Evolutionary conservation across 306 rosid species (phyloP).

Genomic region (Cyclanthera cordifolia): DNA sequence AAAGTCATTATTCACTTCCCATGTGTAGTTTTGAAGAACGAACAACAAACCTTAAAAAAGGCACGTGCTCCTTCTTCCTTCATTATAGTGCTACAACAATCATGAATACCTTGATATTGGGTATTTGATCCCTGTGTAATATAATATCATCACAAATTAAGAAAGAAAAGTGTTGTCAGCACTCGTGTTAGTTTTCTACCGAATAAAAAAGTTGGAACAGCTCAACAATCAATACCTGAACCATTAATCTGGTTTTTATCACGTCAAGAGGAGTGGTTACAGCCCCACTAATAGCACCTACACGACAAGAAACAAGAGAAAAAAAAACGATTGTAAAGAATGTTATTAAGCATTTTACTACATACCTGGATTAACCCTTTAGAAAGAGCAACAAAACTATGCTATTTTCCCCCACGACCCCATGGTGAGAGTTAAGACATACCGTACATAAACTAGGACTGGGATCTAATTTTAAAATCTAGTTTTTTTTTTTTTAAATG

Average conservation of each 20-base stretch:
- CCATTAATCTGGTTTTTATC: conserved; percentile 74
- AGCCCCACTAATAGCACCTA: conserved; percentile 86
- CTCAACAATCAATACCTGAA: conserved; percentile 28
- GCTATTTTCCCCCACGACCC: background rate
- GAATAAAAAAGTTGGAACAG: background rate
- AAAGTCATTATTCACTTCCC: background rate
- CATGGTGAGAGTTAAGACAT: background rate
- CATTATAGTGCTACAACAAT: conserved; percentile 57
- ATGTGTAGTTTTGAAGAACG: background rate
- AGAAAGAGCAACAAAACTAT: background rate
- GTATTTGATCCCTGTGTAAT: conserved; percentile 45
- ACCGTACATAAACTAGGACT: background rate
- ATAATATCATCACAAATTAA: background rate
- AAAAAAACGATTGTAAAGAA: background rate
- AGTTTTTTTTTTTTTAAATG: too few relatives aligned
- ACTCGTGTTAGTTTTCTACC: background rate
- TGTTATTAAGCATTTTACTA: background rate
- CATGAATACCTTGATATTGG: conserved; percentile 55
- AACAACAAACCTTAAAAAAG: conserved; percentile 47
- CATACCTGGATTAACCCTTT: background rate
- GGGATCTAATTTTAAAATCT: background rate
- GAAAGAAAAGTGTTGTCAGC: background rate
- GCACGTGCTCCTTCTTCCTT: conserved; percentile 66
- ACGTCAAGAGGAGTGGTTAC: conserved; percentile 87
- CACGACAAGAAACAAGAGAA: conserved; percentile 15